Conservation (phyloP, 345 rosid genomes). For the Zanthoxylum bungeanum region DNA sequence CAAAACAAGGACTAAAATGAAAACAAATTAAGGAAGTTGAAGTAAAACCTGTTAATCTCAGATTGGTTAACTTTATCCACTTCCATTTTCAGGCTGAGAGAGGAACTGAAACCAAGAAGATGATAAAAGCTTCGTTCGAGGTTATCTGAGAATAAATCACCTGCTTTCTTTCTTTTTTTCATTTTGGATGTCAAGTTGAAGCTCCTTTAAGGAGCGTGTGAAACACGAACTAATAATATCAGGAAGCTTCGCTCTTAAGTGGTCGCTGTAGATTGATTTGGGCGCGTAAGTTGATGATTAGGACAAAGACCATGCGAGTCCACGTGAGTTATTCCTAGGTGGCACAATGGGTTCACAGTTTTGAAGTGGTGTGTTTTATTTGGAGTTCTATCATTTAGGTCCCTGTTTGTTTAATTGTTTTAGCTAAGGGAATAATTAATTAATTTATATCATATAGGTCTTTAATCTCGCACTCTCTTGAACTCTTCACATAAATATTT, state of each 20-base stretch:
- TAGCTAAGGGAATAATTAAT: not conserved
- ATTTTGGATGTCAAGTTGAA: not conserved
- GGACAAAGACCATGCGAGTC: not conserved
- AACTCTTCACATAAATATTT: too few relatives aligned
- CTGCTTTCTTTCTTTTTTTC: not conserved
- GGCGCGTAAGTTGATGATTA: conserved; percentile 7
- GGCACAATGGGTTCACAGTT: too few relatives aligned
- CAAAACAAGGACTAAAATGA: not conserved
- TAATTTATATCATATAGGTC: too few relatives aligned
- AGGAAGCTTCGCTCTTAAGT: not conserved
- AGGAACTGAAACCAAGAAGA: not conserved
- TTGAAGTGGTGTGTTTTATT: too few relatives aligned
- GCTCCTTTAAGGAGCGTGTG: conserved; percentile 6
- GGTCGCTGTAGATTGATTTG: not conserved
- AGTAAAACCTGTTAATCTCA: conserved; percentile 37
- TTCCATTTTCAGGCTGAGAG: conserved; percentile 29
- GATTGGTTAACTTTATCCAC: conserved; percentile 24
- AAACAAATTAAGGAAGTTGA: conserved; percentile 10
- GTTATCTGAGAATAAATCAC: conserved; percentile 10
- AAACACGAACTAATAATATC: not conserved
- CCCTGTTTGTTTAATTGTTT: not conserved
- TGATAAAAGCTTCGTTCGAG: not conserved
- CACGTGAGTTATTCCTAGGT: conserved; percentile 9
- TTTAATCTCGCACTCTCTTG: too few relatives aligned
- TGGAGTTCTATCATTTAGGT: too few relatives aligned